These are phyloP conservation scores for Pouteria glomerata DNA, from an alignment of 148 eudicot genomes.

Conservation along the genomic window DNA sequence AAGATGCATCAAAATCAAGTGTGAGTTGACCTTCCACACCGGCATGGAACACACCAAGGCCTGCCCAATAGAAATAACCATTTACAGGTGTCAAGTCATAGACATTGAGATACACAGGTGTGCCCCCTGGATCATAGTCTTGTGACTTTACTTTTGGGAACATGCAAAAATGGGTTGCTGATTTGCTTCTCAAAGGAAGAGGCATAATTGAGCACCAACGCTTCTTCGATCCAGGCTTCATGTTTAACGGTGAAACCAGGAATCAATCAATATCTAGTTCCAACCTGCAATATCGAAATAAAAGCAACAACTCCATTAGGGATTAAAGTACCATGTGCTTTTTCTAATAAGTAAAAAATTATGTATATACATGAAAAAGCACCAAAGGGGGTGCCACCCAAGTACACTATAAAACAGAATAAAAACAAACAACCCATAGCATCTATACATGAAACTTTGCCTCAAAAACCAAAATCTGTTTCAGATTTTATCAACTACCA, in stretches of 20 bases:
- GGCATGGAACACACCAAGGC: constrained; percentile 79
- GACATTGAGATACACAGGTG: constrained; percentile 81
- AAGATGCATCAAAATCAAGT: constrained; percentile 9
- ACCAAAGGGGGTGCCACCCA: too few relatives aligned
- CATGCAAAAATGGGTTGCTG: constrained; percentile 45
- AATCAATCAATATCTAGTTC: constrained; percentile 31
- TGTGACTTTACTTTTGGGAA: constrained; percentile 58
- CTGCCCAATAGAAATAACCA: constrained; percentile 90
- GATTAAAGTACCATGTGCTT: too few relatives aligned
- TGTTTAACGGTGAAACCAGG: constrained; percentile 31
- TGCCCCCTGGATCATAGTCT: constrained; percentile 36
- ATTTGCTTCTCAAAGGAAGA: constrained; percentile 32
- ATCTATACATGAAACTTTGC: too few relatives aligned
- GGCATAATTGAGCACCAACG: constrained; percentile 42
- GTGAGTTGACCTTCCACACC: constrained; percentile 67
- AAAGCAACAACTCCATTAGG: too few relatives aligned
- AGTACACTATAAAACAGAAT: too few relatives aligned
- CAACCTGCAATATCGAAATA: constrained; percentile 33
- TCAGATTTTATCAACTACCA: too few relatives aligned
- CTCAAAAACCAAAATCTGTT: too few relatives aligned
- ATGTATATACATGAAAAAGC: too few relatives aligned
- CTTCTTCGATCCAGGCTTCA: constrained; percentile 41
- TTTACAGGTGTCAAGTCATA: constrained; percentile 78
- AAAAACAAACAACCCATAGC: too few relatives aligned
- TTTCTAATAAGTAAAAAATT: too few relatives aligned